Percentiles rank a stretch among this genome's conserved stretches.
These are phyloP conservation scores for Osmanthus fragrans DNA, from an alignment of 257 asterid species.

Conservation along the genomic window DNA sequence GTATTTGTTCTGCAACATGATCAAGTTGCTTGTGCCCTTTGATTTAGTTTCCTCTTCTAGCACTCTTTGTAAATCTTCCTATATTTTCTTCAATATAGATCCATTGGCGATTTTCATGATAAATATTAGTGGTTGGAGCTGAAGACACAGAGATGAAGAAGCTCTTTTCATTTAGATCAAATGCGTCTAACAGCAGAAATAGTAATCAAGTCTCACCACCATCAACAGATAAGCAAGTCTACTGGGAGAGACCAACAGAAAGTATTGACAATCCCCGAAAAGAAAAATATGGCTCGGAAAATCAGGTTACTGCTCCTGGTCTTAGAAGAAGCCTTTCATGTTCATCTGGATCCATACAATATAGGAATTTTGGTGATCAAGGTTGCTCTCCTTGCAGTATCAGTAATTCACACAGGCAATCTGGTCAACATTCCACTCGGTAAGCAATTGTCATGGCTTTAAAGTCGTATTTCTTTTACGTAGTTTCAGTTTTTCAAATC, in stretches of 20 bases:
- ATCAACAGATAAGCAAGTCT: constrained; percentile 60
- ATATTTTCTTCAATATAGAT: constrained; percentile 5
- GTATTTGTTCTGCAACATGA: background rate
- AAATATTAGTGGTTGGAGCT: constrained; percentile 30
- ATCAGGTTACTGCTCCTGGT: constrained; percentile 47
- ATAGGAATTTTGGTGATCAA: constrained; percentile 37
- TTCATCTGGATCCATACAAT: constrained; percentile 67
- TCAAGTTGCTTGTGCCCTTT: constrained; percentile 16
- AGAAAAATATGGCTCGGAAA: constrained; percentile 50
- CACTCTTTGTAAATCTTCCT: constrained; percentile 25
- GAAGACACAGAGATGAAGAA: constrained; percentile 71
- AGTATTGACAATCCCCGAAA: constrained; percentile 40
- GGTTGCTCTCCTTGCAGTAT: constrained; percentile 61
- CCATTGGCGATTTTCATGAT: constrained; percentile 24
- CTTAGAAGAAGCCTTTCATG: constrained; percentile 87
- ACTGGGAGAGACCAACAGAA: constrained; percentile 56
- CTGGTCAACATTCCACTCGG: constrained; percentile 56
- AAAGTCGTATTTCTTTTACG: background rate
- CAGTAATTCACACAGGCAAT: constrained; percentile 50
- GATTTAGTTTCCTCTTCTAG: constrained; percentile 13
- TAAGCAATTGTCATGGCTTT: constrained; percentile 27
- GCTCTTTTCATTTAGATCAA: constrained; percentile 80
- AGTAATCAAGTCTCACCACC: constrained; percentile 54
- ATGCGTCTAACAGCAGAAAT: constrained; percentile 39
- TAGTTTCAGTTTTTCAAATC: no score